Base-by-base conservation (phyloP, 2,329 filamentous ascomycete genomes). In the Exophiala aquamarina region DNA sequence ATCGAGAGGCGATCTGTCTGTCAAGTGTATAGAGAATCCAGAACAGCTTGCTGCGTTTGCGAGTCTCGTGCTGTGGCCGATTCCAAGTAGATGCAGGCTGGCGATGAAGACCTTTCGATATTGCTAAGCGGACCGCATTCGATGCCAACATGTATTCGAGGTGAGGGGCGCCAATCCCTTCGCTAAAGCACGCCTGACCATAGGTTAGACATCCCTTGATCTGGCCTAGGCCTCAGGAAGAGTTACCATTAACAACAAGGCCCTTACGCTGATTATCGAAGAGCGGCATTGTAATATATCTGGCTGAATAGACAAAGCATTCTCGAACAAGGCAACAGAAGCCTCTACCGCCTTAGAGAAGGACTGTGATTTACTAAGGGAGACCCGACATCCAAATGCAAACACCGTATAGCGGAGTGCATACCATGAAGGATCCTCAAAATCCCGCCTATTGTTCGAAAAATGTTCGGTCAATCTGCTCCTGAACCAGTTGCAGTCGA, bases 321-420 rank as follows among this genome's bases (percentile, higher is more conserved):
- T 41, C 14, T 29, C 17, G 11, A 41, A 41, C 13, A 41, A 13
- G 14, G 37, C 37, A 4, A 41, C 17, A 11, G 37, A 41, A 4
- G 3, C 11, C 11, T 41, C 37, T 3, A 14, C 37, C 37, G 37
- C 37, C 6, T 14, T 4, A 11, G 37, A n/a, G 14, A 9, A 41
- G 8, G 37, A 13, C 37, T 41, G 3, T 9, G 3, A 9, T 13
- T 29, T 28, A 28, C 19, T 17, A 4, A 23, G 3, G 14, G 37
- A 28, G 11, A 41, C 14, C 28, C 37, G 37, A 29, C 37, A 41
- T 41, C 37, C 37, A 13, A 41, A 41, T 29, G 37, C 37, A 17
- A 9, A 41, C 2, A 41, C 37, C 8, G 37, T 41, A 18, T 14
- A 41, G 37, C 37, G 37, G 37, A 41, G 37, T 3, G 37, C 37